Evolutionary conservation across 208 protist species (phyloP).

Genomic region (Acanthamoeba healyi): DNA sequence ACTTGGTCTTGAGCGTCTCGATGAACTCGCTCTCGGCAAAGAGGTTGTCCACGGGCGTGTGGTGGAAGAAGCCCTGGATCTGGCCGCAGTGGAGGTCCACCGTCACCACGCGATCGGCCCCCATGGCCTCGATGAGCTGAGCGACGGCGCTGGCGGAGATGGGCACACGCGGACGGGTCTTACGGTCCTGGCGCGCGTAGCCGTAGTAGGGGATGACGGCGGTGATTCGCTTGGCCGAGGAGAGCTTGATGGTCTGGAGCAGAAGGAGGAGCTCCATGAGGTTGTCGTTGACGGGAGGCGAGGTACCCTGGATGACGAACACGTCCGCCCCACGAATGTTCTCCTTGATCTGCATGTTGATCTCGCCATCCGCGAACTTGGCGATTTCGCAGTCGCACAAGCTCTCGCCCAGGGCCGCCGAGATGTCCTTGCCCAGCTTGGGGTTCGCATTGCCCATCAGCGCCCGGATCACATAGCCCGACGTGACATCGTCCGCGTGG

Average conservation of each 20-base stretch:
- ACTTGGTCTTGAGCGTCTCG: slow-evolving; percentile 82
- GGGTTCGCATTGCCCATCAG: slow-evolving; percentile 42
- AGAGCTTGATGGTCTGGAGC: slow-evolving; percentile 78
- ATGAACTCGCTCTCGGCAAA: slow-evolving; percentile 93
- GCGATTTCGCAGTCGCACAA: slow-evolving; percentile 25
- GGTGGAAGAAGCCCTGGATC: slow-evolving; percentile 90
- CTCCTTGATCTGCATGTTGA: slow-evolving; percentile 93
- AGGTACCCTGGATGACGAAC: slow-evolving; percentile 97
- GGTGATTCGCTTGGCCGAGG: slow-evolving; percentile 84
- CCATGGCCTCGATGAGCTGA: slow-evolving; percentile 59
- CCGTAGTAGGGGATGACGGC: slow-evolving; percentile 96
- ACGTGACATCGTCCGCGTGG: neutral
- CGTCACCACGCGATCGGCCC: slow-evolving; percentile 73
- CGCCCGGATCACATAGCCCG: neutral
- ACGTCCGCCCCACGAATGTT: slow-evolving; percentile 96
- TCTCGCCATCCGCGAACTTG: slow-evolving; percentile 81
- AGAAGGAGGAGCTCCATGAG: slow-evolving; percentile 93
- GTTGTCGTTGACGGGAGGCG: slow-evolving; percentile 95
- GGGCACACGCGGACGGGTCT: slow-evolving; percentile 94
- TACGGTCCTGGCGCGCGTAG: slow-evolving; percentile 95
- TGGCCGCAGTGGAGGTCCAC: slow-evolving; percentile 84
- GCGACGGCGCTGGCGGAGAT: slow-evolving; percentile 95
- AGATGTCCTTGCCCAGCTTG: slow-evolving; percentile 39
- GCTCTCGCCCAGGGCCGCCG: neutral
- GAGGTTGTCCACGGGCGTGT: slow-evolving; percentile 95